These are phyloP conservation scores for Thraustochytrium sp. DNA, from an alignment of 352 stramenopile species.

Conservation along the genomic window DNA sequence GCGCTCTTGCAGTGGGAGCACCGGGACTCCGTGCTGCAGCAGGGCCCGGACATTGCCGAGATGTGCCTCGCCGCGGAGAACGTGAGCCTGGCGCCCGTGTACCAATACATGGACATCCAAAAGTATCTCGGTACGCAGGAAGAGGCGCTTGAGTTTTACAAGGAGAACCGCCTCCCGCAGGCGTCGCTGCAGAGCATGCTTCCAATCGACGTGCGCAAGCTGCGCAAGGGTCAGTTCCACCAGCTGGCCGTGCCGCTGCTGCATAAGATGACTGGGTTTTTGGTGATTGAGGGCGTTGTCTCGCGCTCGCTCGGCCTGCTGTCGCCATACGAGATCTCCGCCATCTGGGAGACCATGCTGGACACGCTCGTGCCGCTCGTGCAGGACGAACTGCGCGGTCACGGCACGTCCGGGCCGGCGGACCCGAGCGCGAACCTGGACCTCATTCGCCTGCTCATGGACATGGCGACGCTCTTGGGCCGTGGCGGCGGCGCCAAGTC, in stretches of 20 bases:
- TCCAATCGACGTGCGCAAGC: constrained; percentile 2
- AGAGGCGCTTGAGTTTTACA: constrained; percentile 16
- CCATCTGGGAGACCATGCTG: background rate
- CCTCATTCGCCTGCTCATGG: background rate
- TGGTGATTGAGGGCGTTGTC: constrained; percentile 5
- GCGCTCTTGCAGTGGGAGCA: constrained; percentile 21
- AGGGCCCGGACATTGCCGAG: constrained; percentile 22
- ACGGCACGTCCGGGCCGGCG: background rate
- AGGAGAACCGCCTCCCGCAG: constrained; percentile 23
- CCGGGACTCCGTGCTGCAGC: background rate
- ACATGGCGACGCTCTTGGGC: background rate
- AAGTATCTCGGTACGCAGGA: constrained; percentile 14
- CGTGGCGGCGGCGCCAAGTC: background rate
- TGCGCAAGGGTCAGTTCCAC: background rate
- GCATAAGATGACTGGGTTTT: background rate
- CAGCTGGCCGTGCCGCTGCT: background rate
- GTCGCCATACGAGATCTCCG: background rate
- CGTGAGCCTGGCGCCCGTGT: background rate
- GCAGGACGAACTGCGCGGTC: background rate
- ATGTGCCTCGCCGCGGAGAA: background rate
- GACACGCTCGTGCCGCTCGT: background rate
- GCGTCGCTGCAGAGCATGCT: constrained; percentile 25
- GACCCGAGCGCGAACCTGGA: background rate
- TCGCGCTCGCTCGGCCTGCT: background rate
- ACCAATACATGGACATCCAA: constrained; percentile 37